Evolutionary conservation across 2,329 filamentous ascomycete species (phyloP).

Genomic region (Penicillium occitanis): DNA sequence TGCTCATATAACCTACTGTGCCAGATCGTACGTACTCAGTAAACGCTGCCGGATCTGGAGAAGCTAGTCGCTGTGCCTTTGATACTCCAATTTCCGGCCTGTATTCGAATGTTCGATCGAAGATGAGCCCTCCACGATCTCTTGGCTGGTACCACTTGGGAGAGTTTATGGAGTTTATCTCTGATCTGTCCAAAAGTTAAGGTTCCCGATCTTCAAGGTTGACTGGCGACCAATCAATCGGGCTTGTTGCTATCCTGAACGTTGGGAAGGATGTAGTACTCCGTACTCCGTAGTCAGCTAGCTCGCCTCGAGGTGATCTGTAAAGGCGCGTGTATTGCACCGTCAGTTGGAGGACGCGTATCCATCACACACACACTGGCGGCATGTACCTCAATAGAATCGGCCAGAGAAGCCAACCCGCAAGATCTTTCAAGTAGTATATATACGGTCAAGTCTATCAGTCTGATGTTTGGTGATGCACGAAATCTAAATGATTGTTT

Average conservation of each 20-base stretch:
- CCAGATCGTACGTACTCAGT: background rate
- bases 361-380: background rate
- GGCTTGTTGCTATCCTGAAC: background rate
- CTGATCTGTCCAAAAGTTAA: background rate
- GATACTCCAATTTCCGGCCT: background rate
- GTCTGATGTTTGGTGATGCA: background rate
- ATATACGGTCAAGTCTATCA: background rate
- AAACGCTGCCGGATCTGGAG: background rate
- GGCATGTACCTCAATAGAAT: background rate
- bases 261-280: background rate
- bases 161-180: conserved; percentile 2
- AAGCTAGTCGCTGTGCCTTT: background rate
- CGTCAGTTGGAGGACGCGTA: background rate
- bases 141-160: background rate
- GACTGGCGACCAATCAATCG: background rate
- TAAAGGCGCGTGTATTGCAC: background rate
- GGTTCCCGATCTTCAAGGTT: conserved; percentile 1
- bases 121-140: background rate
- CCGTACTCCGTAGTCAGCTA: background rate
- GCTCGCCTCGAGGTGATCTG: background rate
- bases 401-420: background rate
- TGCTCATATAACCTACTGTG: background rate
- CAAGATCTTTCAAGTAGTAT: background rate
- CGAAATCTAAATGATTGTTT: background rate
- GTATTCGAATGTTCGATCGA: conserved; percentile 7